Base-by-base conservation (phyloP, 2,329 filamentous ascomycete genomes). In the Penicillium brevicompactum region DNA sequence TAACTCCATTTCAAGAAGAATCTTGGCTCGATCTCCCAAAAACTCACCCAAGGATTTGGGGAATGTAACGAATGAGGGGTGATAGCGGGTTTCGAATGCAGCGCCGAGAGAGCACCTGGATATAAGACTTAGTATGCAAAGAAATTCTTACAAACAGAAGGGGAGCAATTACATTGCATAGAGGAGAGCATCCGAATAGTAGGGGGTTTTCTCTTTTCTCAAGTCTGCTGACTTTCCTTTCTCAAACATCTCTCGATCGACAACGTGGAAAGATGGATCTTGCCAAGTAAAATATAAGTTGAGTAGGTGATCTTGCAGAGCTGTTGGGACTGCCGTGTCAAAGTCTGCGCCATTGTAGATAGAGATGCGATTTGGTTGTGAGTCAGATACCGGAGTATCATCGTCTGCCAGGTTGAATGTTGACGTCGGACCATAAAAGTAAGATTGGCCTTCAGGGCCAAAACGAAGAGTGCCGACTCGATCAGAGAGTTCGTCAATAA, bases 281-380 rank as follows among this genome's bases (percentile, higher is more conserved):
- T 78, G 71, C 74, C 75, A 77, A 2, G 68, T 60, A 51, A 78
- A 78, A 41, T 74, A 77, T 4, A 76, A 63, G 13, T 66, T 65
- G 21, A 71, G 62, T 0, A 77, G 61, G 54, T 76, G 74, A 4
- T 68, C 61, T 50, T 74, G 72, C 1, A 76, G 55, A 0, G 58
- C 63, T 2, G 51, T 30, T 6, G 70, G 66, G 1, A 72, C 64
- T n/a, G 60, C 40, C 46, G 66, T 63, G 22, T 64, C 58, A 5
- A 70, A 46, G 1, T 68, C 66, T 63, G 24, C 56, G 11, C 64
- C 58, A 16, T 69, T 24, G 30, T 30, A 42, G 30, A 47, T 41
- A 14, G 43, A 31, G 32, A 18, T 38, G 30, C 43, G 43, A 32
- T 53, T 34, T 14, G 44, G 22, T 18, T 45, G 46, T 34, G 41